Conservation (phyloP, 2,329 filamentous ascomycete genomes). For the Neopestalotiopsis clavispora region DNA sequence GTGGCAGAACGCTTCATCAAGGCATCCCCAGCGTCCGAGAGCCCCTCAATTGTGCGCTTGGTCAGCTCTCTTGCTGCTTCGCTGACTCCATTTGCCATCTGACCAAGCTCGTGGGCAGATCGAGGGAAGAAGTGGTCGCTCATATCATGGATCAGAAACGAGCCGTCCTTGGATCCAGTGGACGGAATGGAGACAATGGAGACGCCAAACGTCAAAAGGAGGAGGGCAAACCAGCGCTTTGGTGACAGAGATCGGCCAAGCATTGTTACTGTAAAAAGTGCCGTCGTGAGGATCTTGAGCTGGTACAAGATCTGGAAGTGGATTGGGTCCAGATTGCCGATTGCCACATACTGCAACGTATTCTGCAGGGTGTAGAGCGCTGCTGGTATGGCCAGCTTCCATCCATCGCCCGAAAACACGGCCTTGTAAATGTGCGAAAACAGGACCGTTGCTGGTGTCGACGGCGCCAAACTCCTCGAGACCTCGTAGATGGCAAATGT, state of each 20-base stretch:
- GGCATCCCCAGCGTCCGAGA: slow-evolving; percentile 40
- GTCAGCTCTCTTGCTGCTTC: slow-evolving; percentile 57
- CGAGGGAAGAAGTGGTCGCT: slow-evolving; percentile 75
- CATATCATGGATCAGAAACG: slow-evolving; percentile 67
- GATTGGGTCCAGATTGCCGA: slow-evolving; percentile 89
- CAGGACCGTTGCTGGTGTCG: slow-evolving; percentile 79
- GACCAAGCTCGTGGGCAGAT: slow-evolving; percentile 77
- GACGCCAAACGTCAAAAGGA: slow-evolving; percentile 82
- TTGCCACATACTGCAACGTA: slow-evolving; percentile 88
- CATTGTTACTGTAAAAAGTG: slow-evolving; percentile 82
- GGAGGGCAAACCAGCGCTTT: slow-evolving; percentile 79
- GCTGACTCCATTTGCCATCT: slow-evolving; percentile 58
- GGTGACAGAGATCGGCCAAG: slow-evolving; percentile 72
- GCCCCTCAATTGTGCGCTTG: slow-evolving; percentile 46
- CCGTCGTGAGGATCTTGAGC: slow-evolving; percentile 90
- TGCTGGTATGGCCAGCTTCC: slow-evolving; percentile 92
- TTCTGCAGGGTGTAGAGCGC: slow-evolving; percentile 90
- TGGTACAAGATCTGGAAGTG: slow-evolving; percentile 95
- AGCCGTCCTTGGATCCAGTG: slow-evolving; percentile 55
- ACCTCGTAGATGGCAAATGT: slow-evolving; percentile 89
- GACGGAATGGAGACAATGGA: slow-evolving; percentile 83
- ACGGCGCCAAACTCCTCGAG: slow-evolving; percentile 76
- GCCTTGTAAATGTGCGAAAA: slow-evolving; percentile 79
- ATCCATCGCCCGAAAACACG: slow-evolving; percentile 89
- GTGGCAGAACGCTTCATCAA: slow-evolving; percentile 79